phyloP scores from a whole-genome alignment of 495 filamentous ascomycete genomes.

The Xylaria acuta region DNA sequence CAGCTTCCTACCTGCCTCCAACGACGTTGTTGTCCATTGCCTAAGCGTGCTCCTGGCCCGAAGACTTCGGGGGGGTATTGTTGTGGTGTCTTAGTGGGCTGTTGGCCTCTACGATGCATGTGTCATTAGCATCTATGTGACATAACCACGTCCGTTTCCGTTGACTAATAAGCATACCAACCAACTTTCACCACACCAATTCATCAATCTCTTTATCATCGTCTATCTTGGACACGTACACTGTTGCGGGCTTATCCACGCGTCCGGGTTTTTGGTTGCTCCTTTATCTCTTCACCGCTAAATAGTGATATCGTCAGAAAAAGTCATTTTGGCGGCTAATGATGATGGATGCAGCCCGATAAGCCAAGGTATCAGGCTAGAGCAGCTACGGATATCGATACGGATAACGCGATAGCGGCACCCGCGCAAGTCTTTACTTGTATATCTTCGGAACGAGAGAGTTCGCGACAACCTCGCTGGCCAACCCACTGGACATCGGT shows the following conservation, averaged over 20 bases:
- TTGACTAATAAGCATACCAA: slow-evolving; percentile 29
- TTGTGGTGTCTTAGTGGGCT: neutral
- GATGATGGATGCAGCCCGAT: slow-evolving; percentile 34
- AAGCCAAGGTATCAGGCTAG: slow-evolving; percentile 21
- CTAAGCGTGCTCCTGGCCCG: neutral
- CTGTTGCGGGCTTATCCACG: slow-evolving; percentile 29
- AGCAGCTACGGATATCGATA: neutral
- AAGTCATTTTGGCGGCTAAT: slow-evolving; percentile 12
- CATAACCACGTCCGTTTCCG: slow-evolving; percentile 30
- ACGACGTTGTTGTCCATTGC: neutral
- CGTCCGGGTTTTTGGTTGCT: slow-evolving; percentile 14
- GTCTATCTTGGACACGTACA: neutral
- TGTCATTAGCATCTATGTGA: slow-evolving; percentile 27
- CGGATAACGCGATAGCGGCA: slow-evolving; percentile 8
- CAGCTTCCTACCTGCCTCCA: neutral
- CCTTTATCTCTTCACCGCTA: slow-evolving; percentile 43
- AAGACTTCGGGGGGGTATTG: neutral
- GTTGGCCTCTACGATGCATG: slow-evolving; percentile 3
- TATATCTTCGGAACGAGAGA: neutral
- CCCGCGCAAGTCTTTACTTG: neutral
- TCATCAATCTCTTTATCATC: slow-evolving; percentile 23
- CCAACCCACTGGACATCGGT: neutral
- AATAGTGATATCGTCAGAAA: slow-evolving; percentile 27
- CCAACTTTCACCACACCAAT: neutral
- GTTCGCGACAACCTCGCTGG: neutral